Conservation (phyloP, 1,139 yeast genomes). For the Debaryomyces udenii region DNA sequence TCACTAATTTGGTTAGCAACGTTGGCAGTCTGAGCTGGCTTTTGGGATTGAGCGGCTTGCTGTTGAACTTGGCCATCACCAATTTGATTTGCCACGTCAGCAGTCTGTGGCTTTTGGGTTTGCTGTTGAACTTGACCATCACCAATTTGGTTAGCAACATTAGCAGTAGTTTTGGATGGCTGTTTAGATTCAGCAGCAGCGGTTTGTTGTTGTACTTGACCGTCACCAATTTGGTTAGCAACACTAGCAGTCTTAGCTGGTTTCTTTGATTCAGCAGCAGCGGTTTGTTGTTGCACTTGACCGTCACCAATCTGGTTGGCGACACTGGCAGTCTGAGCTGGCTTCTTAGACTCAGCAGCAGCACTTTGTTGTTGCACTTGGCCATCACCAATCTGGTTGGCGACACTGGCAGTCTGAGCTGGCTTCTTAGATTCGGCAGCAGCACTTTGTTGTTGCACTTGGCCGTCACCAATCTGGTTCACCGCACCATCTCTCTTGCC, state of each 20-base stretch:
- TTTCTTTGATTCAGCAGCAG: slow-evolving; percentile 24
- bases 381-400: slow-evolving; percentile 38
- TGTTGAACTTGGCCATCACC: slow-evolving; percentile 41
- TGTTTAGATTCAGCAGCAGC: slow-evolving; percentile 27
- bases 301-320: slow-evolving; percentile 27
- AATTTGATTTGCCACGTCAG: slow-evolving; percentile 32
- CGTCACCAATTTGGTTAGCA: slow-evolving; percentile 16
- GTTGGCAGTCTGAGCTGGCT: slow-evolving; percentile 21
- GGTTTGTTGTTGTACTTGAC: slow-evolving; percentile 21
- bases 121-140: slow-evolving; percentile 8
- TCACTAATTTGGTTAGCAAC: slow-evolving; percentile 23
- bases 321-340: slow-evolving; percentile 20
- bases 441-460: slow-evolving; percentile 29
- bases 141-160: slow-evolving; percentile 16
- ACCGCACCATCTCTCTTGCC: slow-evolving; percentile 9
- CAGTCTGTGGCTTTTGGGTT: slow-evolving; percentile 33
- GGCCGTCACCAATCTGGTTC: slow-evolving; percentile 47
- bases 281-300: slow-evolving; percentile 36
- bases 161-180: slow-evolving; percentile 27
- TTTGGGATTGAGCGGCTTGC: slow-evolving; percentile 20
- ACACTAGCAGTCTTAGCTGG: slow-evolving; percentile 20
- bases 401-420: slow-evolving; percentile 27
- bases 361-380: slow-evolving; percentile 35
- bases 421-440: slow-evolving; percentile 46
- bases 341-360: slow-evolving; percentile 18